Conservation (phyloP, 345 rosid species). For the Populus pruinosa region DNA sequence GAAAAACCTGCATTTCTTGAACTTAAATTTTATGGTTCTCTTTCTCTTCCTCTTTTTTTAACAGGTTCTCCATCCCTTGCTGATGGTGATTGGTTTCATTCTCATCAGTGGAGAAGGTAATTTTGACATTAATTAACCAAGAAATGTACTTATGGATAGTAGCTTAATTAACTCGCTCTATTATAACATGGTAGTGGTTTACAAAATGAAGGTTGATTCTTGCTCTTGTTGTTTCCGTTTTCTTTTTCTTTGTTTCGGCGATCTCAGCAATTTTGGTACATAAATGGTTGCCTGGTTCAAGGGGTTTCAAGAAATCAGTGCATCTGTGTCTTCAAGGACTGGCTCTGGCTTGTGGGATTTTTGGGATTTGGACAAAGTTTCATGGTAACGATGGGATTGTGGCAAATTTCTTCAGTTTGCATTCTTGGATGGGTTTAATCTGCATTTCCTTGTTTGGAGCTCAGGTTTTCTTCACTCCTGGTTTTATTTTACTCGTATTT, state of each 20-base stretch:
- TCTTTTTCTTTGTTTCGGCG: not conserved
- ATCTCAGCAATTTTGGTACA: slow-evolving; percentile 78
- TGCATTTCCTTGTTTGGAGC: slow-evolving; percentile 77
- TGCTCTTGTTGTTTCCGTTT: not conserved
- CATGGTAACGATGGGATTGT: slow-evolving; percentile 54
- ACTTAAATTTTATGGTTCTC: not conserved
- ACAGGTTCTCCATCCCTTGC: slow-evolving; percentile 76
- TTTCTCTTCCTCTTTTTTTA: not conserved
- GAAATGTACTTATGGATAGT: not conserved
- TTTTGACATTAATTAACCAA: not conserved
- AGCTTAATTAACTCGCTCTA: not conserved
- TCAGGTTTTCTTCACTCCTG: slow-evolving; percentile 46
- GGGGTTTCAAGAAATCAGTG: slow-evolving; percentile 73
- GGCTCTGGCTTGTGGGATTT: slow-evolving; percentile 76
- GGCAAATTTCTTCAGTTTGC: slow-evolving; percentile 83
- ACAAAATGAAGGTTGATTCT: not conserved
- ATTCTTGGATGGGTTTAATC: slow-evolving; percentile 97
- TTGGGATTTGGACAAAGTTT: slow-evolving; percentile 91
- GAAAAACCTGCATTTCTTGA: not conserved
- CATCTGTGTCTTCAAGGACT: slow-evolving; percentile 84
- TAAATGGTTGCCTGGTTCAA: slow-evolving; percentile 90
- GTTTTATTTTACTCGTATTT: not conserved
- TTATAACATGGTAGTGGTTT: not conserved
- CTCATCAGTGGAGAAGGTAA: slow-evolving; percentile 92
- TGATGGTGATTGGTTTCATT: slow-evolving; percentile 96